These are phyloP conservation scores for Candida alai DNA, from an alignment of 805 yeast genomes.

Conservation along the genomic window DNA sequence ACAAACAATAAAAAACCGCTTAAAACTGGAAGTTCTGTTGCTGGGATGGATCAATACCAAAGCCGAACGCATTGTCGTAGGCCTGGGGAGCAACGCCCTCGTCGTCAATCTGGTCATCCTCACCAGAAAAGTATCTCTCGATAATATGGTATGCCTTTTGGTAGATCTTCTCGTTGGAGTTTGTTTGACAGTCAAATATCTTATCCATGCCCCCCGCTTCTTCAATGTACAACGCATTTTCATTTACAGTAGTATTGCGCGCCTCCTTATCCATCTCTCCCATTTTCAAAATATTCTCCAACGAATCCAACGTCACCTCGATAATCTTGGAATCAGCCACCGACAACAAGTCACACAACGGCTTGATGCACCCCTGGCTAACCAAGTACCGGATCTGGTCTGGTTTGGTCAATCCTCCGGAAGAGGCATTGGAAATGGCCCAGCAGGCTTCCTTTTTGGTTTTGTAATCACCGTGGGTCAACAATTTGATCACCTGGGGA, in stretches of 20 bases:
- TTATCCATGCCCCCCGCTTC: constrained; percentile 99
- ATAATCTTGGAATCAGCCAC: constrained; percentile 88
- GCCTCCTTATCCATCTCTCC: constrained; percentile 91
- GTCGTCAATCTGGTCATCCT: constrained; percentile 68
- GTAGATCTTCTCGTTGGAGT: constrained; percentile 88
- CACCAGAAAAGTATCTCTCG: constrained; percentile 86
- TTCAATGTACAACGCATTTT: constrained; percentile 87
- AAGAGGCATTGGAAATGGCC: constrained; percentile 97
- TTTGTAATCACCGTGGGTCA: constrained; percentile 82
- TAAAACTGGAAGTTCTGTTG: constrained; percentile 50
- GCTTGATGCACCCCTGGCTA: constrained; percentile 93
- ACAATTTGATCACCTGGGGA: constrained; percentile 83
- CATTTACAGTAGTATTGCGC: constrained; percentile 65
- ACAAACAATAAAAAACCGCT: constrained; percentile 5
- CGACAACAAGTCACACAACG: constrained; percentile 86
- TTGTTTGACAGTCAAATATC: constrained; percentile 87
- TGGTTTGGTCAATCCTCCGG: constrained; percentile 90
- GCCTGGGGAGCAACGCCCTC: constrained; percentile 70
- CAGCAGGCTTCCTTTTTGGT: constrained; percentile 98
- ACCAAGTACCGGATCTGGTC: constrained; percentile 93
- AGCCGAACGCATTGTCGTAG: constrained; percentile 82
- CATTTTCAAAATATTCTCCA: constrained; percentile 88
- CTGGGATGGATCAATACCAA: constrained; percentile 65
- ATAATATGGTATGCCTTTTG: constrained; percentile 86
- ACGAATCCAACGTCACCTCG: constrained; percentile 92